phyloP scores from a whole-genome alignment of 257 asterid genomes.

The Osmanthus fragrans region DNA sequence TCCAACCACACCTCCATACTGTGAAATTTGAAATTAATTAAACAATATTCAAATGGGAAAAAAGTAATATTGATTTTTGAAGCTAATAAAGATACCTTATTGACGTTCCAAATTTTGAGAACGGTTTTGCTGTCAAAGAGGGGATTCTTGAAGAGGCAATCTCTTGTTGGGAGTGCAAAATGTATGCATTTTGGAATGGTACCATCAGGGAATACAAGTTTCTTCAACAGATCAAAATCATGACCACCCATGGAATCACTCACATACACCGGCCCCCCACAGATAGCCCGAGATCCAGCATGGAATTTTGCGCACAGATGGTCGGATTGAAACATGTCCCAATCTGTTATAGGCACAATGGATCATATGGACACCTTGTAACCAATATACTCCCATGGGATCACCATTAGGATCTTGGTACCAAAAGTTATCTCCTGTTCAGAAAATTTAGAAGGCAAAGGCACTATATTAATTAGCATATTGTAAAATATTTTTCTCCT shows the following conservation, averaged over 20 bases:
- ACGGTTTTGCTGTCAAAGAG: conserved; percentile 66
- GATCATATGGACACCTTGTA: conserved; percentile 86
- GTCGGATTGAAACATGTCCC: conserved; percentile 86
- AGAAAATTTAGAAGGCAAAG: neutral
- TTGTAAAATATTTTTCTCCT: neutral
- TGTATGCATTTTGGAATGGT: conserved; percentile 66
- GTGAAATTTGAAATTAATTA: neutral
- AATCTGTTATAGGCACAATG: conserved; percentile 79
- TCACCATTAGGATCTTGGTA: conserved; percentile 82
- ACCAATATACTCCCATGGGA: conserved; percentile 78
- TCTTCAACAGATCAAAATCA: conserved; percentile 58
- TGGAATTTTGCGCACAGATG: conserved; percentile 72
- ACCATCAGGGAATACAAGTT: conserved; percentile 61
- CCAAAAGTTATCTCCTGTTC: conserved; percentile 77
- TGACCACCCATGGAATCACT: conserved; percentile 76
- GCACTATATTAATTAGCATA: neutral
- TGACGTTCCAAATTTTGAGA: conserved; percentile 77
- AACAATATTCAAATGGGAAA: neutral
- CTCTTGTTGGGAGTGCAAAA: conserved; percentile 80
- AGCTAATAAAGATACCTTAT: conserved; percentile 41
- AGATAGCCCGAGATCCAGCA: conserved; percentile 76
- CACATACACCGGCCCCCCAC: conserved; percentile 75
- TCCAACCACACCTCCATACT: conserved; percentile 76
- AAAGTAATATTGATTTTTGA: neutral
- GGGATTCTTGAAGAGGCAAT: conserved; percentile 76